Evolutionary conservation across 2,329 filamentous ascomycete genomes (phyloP), one percentile per base, ranked within the genome.

Genomic region (Magnaporthiopsis incrustans): DNA sequence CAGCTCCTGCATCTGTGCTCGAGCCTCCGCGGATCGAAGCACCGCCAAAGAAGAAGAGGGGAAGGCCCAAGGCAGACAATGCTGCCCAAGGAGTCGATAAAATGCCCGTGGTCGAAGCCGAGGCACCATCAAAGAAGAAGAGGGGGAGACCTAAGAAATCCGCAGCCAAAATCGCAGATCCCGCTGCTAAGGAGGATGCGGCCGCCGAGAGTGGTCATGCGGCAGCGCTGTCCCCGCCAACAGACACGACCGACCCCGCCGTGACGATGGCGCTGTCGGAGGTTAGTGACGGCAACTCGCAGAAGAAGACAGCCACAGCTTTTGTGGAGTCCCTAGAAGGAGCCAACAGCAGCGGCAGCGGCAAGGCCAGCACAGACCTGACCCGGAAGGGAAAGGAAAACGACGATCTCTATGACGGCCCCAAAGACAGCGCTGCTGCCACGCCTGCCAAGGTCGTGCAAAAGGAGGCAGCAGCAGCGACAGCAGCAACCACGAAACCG

Each of bases 141-240:
- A 73, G 79, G 61, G 79, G 80, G 4, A 73, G 79, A 26, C 78
- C 79, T 22, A 76, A 73, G 65, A 81, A 80, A 64, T 66, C 69
- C 2, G 72, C 72, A 0, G n/a, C 38, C 53, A 30, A 70, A 70
- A 57, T 63, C 60, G 15, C 27, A 33, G 38, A 60, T 4, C 25
- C 4, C 27, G 4, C 14, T 33, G 44, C 15, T 2, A 38, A 59
- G 6, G 26, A 30, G 32, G 38, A 32, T 3, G 35, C 14, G 26
- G 26, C 22, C 26, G n/a, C 25, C 50, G 62, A 53, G 3, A 63
- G 26, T 25, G 50, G 22, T 27, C 11, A 50, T 10, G 58, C 15
- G 7, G 12, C 25, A 30, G 53, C 25, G 44, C 44, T n/a, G 22
- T n/a, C 44, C 44, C 44, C 22, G 22, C 22, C 44, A n/a, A 53